These are phyloP conservation scores for Ilyonectria destructans DNA, from an alignment of 2,329 filamentous ascomycete species.

Conservation along the genomic window DNA sequence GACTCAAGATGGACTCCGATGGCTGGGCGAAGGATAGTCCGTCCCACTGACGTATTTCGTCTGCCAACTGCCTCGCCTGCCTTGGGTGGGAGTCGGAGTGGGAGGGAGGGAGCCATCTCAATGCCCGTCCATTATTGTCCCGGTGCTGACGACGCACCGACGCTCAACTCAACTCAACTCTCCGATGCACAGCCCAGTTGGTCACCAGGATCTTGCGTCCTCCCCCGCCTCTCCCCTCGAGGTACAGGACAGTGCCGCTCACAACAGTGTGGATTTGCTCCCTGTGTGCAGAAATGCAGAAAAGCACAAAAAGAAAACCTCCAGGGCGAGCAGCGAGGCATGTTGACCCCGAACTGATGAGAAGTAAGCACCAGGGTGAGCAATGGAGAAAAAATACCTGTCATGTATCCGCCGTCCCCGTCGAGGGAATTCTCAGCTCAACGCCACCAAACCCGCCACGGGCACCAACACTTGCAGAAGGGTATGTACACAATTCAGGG, in stretches of 20 bases:
- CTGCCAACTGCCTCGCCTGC: not conserved
- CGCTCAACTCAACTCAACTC: constrained; percentile 1
- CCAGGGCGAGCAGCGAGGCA: not conserved
- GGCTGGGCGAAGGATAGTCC: not conserved
- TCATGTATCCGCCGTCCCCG: not conserved
- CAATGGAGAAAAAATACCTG: not conserved
- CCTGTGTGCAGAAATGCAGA: not conserved
- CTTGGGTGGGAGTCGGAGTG: not conserved
- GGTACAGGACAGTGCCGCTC: not conserved
- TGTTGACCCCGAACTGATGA: not conserved
- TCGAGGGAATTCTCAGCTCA: constrained; percentile 1
- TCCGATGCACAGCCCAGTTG: constrained; percentile 9
- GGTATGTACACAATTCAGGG: not conserved
- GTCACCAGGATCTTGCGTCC: not conserved
- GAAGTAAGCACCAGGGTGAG: not conserved
- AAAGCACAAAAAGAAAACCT: not conserved
- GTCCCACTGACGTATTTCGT: not conserved
- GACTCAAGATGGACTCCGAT: not conserved
- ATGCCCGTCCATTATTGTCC: not conserved
- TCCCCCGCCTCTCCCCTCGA: not conserved
- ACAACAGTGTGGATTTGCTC: not conserved
- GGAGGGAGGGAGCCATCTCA: not conserved
- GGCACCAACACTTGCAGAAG: not conserved
- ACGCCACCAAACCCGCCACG: constrained; percentile 7
- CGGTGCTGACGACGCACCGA: constrained; percentile 7